These are phyloP conservation scores for Cladosporium austrohemisphaericum DNA, from an alignment of 2,329 filamentous ascomycete genomes.

Conservation along the genomic window DNA sequence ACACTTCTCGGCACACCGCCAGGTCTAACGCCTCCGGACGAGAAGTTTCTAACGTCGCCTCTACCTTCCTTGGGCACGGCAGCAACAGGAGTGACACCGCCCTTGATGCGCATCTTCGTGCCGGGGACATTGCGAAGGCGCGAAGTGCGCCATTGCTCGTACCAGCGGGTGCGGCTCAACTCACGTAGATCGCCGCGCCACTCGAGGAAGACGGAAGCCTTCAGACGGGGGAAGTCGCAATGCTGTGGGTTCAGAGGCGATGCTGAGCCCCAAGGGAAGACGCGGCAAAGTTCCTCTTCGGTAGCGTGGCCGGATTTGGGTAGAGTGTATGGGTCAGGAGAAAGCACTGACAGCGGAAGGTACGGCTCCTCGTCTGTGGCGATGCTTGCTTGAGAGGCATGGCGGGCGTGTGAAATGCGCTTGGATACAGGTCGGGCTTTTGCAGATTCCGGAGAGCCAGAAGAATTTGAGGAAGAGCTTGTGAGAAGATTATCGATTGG, in stretches of 20 bases:
- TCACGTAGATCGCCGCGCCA: conserved; percentile 90
- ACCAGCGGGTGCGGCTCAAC: conserved; percentile 87
- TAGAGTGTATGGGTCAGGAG: conserved; percentile 80
- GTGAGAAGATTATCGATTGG: conserved; percentile 36
- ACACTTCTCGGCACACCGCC: conserved; percentile 20
- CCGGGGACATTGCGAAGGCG: conserved; percentile 39
- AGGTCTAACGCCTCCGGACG: conserved; percentile 4
- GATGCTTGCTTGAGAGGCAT: conserved; percentile 37
- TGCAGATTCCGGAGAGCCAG: conserved; percentile 24
- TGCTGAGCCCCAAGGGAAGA: conserved; percentile 95
- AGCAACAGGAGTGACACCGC: conserved; percentile 35
- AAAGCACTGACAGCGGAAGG: conserved; percentile 87
- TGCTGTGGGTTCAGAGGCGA: conserved; percentile 88
- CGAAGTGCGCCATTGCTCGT: conserved; percentile 84
- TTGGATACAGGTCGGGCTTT: conserved; percentile 27
- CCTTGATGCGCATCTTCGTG: conserved; percentile 24
- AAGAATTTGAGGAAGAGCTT: conserved; percentile 33
- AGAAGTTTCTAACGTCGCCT: conserved; percentile 8
- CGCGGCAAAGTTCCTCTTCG: conserved; percentile 63
- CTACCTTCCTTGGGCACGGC: conserved; percentile 32
- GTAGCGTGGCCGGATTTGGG: conserved; percentile 73
- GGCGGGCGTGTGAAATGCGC: conserved; percentile 34
- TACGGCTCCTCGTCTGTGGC: conserved; percentile 55
- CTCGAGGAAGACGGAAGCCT: conserved; percentile 87
- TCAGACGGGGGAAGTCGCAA: conserved; percentile 88